These are phyloP conservation scores for Verticillium tricorpus DNA, from an alignment of 2,329 filamentous ascomycete species.

Conservation along the genomic window DNA sequence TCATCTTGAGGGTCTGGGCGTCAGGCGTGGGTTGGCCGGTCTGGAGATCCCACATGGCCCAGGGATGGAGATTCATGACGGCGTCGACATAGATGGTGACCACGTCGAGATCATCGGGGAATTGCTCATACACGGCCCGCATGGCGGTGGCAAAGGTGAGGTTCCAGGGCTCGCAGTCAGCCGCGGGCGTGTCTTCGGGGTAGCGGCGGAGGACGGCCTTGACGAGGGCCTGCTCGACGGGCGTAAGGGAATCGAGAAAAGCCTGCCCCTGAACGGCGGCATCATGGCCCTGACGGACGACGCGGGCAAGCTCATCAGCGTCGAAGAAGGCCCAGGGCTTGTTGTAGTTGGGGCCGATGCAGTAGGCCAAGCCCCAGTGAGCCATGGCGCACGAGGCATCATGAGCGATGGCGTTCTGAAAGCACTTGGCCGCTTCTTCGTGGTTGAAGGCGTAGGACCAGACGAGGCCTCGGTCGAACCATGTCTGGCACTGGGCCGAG, in stretches of 20 bases:
- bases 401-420: constrained; percentile 50
- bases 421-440: constrained; percentile 63
- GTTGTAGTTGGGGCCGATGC: constrained; percentile 71
- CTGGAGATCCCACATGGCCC: constrained; percentile 37
- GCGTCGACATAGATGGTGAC: constrained; percentile 34
- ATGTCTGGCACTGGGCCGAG: constrained; percentile 49
- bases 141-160: constrained; percentile 45
- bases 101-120: constrained; percentile 35
- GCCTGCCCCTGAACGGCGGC: constrained; percentile 40
- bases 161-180: constrained; percentile 52
- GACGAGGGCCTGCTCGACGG: constrained; percentile 59
- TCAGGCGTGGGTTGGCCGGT: constrained; percentile 20
- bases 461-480: constrained; percentile 69
- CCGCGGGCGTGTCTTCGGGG: constrained; percentile 43
- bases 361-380: constrained; percentile 67
- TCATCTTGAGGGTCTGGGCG: constrained; percentile 18
- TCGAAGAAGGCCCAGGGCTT: constrained; percentile 74
- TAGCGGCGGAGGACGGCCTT: constrained; percentile 59
- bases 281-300: constrained; percentile 41
- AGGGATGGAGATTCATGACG: constrained; percentile 44
- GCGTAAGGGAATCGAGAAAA: constrained; percentile 28
- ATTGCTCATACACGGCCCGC: constrained; percentile 26
- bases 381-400: constrained; percentile 58
- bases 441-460: constrained; percentile 78
- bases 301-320: constrained; percentile 48